Evolutionary conservation across 768 basidiomycete species (phyloP).

Genomic region (Pleurotus tuoliensis): DNA sequence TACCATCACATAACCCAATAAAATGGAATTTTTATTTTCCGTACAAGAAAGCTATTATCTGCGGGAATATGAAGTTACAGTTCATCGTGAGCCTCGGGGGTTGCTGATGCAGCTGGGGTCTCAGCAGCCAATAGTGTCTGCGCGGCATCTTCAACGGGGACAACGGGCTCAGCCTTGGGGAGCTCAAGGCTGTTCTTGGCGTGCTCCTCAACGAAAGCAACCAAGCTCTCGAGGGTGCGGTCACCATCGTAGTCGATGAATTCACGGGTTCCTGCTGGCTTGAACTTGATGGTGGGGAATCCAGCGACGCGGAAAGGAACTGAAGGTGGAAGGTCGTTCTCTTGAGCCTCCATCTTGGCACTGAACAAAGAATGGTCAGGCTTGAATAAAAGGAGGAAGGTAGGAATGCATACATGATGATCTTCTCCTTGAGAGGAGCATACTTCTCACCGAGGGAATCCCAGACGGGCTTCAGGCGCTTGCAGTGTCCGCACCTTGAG

Average conservation of each 20-base stretch:
- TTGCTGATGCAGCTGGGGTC: constrained; percentile 13
- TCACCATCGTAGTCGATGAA: constrained; percentile 96
- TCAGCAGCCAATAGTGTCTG: constrained; percentile 32
- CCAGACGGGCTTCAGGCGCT: constrained; percentile 94
- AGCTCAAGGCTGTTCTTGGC: constrained; percentile 70
- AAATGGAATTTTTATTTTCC: background rate
- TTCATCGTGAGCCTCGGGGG: constrained; percentile 37
- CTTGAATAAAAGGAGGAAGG: background rate
- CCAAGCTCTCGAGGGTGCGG: constrained; percentile 79
- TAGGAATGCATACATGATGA: constrained; percentile 62
- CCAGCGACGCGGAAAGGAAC: constrained; percentile 83
- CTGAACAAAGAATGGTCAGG: constrained; percentile 28
- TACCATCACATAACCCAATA: background rate
- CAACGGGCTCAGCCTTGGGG: constrained; percentile 20
- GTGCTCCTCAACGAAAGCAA: constrained; percentile 78
- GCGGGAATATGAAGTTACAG: constrained; percentile 26
- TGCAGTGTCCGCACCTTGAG: constrained; percentile 90
- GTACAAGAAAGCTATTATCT: constrained; percentile 1
- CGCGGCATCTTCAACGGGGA: constrained; percentile 23
- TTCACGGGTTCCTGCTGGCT: constrained; percentile 78
- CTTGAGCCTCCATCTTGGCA: constrained; percentile 94
- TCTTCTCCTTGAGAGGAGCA: constrained; percentile 63
- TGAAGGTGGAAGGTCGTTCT: constrained; percentile 92
- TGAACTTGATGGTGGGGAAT: constrained; percentile 97
- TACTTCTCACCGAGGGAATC: constrained; percentile 87